Base-by-base conservation (phyloP, 495 filamentous ascomycete species). In the Cercophora newfieldiana region DNA sequence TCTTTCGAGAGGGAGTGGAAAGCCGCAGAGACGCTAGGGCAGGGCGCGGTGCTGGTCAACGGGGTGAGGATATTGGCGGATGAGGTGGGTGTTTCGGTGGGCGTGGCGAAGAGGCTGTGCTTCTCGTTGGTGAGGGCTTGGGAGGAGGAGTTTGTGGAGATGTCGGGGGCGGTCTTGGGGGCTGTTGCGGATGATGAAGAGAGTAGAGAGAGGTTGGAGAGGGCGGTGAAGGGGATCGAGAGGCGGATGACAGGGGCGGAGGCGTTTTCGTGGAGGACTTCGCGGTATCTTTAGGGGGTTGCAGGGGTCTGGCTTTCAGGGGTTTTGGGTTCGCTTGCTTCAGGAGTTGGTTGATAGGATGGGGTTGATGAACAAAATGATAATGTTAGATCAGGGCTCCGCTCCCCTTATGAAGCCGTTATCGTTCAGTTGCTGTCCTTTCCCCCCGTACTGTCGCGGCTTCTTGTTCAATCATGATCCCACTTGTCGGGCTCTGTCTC, bases 181-280 rank as follows among this genome's bases (percentile, higher is more conserved):
- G 50, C 26, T 5, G 50, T 21, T n/a, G n/a, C n/a, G 31, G 51
- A 28, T 4, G 61, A 49, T 1, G 47, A 50, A 26, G 54, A 54
- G 18, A 54, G 29, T 14, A 30, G 26, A 6, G 31, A 31, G 48
- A 24, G 51, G 60, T 12, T 65, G 59, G n/a, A 8, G 58, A 61
- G 63, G 57, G 67, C 67, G 6, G 59, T 69, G 8, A 51, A 24
- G 57, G 67, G 67, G 50, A 61, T 69, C 53, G 67, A 69, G 58
- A 56, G 67, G 33, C 25, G 67, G 62, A 69, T 69, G 67, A 30
- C 30, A 8, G 67, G 62, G 2, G 67, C 67, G 16, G 67, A 69
- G 58, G 67, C 57, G 25, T 69, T 65, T 65, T 69, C 67, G 26
- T 69, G 62, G 67, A 61, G 67, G 51, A 69, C 62, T 26, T 28